These are phyloP conservation scores for Neoascochyta sp. DNA, from an alignment of 2,329 filamentous ascomycete species.

Conservation along the genomic window DNA sequence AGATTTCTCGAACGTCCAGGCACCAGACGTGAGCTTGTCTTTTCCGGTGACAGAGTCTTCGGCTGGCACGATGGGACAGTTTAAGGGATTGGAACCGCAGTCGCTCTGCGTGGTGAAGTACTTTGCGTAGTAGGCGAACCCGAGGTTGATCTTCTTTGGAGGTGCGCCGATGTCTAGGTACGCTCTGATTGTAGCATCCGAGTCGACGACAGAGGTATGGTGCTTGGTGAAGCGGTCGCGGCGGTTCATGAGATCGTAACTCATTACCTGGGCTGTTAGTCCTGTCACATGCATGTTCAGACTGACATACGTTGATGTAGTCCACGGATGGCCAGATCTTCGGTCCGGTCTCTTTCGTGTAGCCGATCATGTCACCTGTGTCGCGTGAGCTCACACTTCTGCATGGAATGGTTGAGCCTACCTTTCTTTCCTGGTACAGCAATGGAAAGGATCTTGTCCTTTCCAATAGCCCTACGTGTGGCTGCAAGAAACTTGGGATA, in stretches of 20 bases:
- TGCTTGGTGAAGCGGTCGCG: conserved; percentile 62
- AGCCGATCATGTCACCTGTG: conserved; percentile 64
- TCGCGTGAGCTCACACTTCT: conserved; percentile 17
- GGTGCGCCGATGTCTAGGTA: conserved; percentile 58
- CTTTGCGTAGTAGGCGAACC: conserved; percentile 67
- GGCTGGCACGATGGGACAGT: conserved; percentile 57
- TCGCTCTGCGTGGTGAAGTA: conserved; percentile 55
- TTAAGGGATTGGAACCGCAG: conserved; percentile 49
- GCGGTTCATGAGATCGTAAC: conserved; percentile 69
- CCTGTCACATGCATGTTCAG: background rate
- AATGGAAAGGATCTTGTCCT: conserved; percentile 60
- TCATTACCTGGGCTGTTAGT: conserved; percentile 52
- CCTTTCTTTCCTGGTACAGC: conserved; percentile 55
- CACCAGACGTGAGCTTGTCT: conserved; percentile 57
- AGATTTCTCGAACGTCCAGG: conserved; percentile 48
- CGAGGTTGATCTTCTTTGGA: conserved; percentile 58
- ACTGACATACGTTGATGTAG: conserved; percentile 55
- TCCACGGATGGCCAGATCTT: conserved; percentile 59
- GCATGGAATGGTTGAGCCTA: background rate
- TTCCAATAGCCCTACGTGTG: conserved; percentile 56
- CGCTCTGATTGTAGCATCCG: conserved; percentile 53
- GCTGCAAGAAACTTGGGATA: conserved; percentile 60
- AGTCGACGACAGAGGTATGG: conserved; percentile 59
- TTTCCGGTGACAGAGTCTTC: conserved; percentile 58
- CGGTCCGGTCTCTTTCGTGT: conserved; percentile 54